Conservation (phyloP, 208 protist species). For the Naegleria lovaniensis region DNA sequence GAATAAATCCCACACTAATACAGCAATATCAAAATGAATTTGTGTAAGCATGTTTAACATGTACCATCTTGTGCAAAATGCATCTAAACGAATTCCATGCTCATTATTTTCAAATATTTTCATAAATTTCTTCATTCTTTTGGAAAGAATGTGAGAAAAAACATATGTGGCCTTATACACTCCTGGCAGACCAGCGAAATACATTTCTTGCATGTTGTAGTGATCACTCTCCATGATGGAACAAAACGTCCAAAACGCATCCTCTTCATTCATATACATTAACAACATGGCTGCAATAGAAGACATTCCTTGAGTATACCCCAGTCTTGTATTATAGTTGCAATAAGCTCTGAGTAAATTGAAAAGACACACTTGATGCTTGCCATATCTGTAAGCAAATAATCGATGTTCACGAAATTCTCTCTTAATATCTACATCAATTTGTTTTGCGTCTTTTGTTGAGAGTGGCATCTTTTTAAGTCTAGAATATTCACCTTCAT, state of each 20-base stretch:
- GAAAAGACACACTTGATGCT: neutral
- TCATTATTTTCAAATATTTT: neutral
- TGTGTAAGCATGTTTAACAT: neutral
- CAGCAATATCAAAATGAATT: neutral
- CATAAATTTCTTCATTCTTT: neutral
- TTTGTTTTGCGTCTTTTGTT: neutral
- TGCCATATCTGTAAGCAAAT: neutral
- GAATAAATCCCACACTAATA: slow-evolving; percentile 14
- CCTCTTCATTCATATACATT: slow-evolving; percentile 20
- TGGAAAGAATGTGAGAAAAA: neutral
- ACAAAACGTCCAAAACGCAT: slow-evolving; percentile 17
- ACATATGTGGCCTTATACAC: neutral
- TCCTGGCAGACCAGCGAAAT: neutral
- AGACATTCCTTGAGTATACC: slow-evolving; percentile 17
- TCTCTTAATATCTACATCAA: slow-evolving; percentile 19
- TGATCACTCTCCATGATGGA: neutral
- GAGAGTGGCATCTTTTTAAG: neutral
- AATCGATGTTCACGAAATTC: neutral
- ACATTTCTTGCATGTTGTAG: neutral
- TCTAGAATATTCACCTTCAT: neutral
- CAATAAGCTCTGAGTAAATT: slow-evolving; percentile 14
- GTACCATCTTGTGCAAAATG: slow-evolving; percentile 16
- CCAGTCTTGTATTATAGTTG: neutral
- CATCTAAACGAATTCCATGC: neutral
- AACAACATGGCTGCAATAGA: slow-evolving; percentile 4